Percentiles rank a stretch among this genome's conserved stretches.
Evolutionary conservation across 2,329 filamentous ascomycete species (phyloP).

Genomic region (Emergomyces pasteurianus): DNA sequence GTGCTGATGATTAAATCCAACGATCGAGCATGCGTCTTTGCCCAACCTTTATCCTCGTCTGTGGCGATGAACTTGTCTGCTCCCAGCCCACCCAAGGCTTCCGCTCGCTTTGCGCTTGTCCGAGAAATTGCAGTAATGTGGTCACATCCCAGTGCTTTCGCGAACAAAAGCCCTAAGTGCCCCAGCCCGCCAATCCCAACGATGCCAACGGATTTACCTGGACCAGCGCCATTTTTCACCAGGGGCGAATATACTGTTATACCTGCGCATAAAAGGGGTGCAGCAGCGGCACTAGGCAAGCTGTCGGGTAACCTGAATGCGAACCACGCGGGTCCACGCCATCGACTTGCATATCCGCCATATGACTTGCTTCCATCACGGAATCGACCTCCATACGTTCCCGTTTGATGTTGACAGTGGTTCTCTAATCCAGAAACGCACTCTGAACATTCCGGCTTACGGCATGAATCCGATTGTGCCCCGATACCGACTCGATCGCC

Average conservation of each 20-base stretch:
- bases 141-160: constrained; percentile 57
- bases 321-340: constrained; percentile 47
- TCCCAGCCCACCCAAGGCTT: constrained; percentile 41
- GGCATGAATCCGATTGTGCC: constrained; percentile 48
- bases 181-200: constrained; percentile 63
- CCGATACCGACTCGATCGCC: constrained; percentile 59
- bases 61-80: constrained; percentile 47
- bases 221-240: constrained; percentile 52
- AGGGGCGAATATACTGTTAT: constrained; percentile 63
- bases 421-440: constrained; percentile 29
- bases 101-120: constrained; percentile 37
- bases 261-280: constrained; percentile 67
- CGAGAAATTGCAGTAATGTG: constrained; percentile 47
- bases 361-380: constrained; percentile 42
- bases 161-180: constrained; percentile 60
- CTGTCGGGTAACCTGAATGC: constrained; percentile 44
- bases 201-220: constrained; percentile 59
- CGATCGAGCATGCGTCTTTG: constrained; percentile 33
- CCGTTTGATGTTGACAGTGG: constrained; percentile 27
- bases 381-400: constrained; percentile 28
- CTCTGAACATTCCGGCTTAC: constrained; percentile 29
- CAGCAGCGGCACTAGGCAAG: constrained; percentile 39
- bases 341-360: constrained; percentile 48
- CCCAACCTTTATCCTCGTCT: constrained; percentile 45
- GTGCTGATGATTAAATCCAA: constrained; percentile 48